Conservation (phyloP, 768 basidiomycete genomes). For the Gloeopeniophorella convolvens region DNA sequence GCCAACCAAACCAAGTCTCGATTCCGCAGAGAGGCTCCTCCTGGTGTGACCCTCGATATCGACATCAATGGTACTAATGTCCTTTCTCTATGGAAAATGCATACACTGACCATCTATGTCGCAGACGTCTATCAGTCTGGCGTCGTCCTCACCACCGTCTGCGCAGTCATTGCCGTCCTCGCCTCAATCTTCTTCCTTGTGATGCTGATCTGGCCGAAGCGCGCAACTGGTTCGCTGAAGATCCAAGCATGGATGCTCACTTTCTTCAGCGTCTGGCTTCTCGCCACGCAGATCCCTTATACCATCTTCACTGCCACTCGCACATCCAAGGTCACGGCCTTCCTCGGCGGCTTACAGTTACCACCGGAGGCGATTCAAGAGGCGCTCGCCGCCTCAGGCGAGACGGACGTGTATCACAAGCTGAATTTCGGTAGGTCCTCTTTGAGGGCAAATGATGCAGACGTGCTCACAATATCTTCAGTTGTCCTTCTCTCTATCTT, state of each 20-base stretch:
- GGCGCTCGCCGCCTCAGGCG: conserved; percentile 15
- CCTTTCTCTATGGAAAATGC: conserved; percentile 20
- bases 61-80: conserved; percentile 18
- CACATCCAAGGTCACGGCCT: conserved; percentile 38
- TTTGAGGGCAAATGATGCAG: too few species aligned
- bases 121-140: conserved; percentile 22
- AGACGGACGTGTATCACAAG: conserved; percentile 5
- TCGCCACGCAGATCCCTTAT: conserved; percentile 44
- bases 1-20: conserved; percentile 11
- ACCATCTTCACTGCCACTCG: conserved; percentile 41
- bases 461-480: not conserved
- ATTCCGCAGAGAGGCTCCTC: conserved; percentile 2
- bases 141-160: conserved; percentile 19
- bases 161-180: conserved; percentile 28
- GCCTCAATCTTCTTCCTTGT: conserved; percentile 28
- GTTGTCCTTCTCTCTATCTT: conserved; percentile 14
- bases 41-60: conserved; percentile 14
- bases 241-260: conserved; percentile 33
- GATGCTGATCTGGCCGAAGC: conserved; percentile 22
- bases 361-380: conserved; percentile 32
- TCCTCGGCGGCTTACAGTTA: conserved; percentile 32
- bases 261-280: conserved; percentile 41
- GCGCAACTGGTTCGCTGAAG: conserved; percentile 9
- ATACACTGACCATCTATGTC: conserved; percentile 13
- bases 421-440: conserved; percentile 4